These are phyloP conservation scores for Blastobotrys petasosporus DNA, from an alignment of 1,139 yeast species.

Conservation along the genomic window DNA sequence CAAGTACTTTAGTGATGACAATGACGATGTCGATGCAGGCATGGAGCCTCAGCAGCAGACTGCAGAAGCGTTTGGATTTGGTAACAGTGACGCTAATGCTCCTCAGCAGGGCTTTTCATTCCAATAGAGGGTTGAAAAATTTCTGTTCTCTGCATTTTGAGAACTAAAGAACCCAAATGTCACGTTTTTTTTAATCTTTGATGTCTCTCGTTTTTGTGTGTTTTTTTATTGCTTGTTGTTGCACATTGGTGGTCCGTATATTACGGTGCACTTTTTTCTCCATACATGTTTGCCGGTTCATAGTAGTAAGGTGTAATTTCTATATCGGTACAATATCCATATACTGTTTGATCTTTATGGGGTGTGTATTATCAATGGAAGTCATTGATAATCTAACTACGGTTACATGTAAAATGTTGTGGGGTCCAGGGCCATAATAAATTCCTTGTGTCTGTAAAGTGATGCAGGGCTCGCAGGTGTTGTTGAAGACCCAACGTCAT, in stretches of 20 bases:
- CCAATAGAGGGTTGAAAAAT: not conserved
- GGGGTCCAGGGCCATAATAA: too few relatives aligned
- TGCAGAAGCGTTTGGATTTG: slow-evolving; percentile 86
- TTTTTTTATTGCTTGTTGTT: not conserved
- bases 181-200: not conserved
- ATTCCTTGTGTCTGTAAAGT: too few relatives aligned
- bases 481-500: too few relatives aligned
- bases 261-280: not conserved
- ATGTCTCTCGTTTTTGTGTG: not conserved
- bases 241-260: not conserved
- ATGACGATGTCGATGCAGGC: slow-evolving; percentile 67
- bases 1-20: slow-evolving; percentile 84
- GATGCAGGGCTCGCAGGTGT: too few relatives aligned
- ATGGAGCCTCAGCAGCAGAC: slow-evolving; percentile 64
- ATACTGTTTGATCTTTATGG: too few relatives aligned
- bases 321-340: too few relatives aligned
- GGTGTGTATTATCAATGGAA: too few relatives aligned
- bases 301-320: too few relatives aligned
- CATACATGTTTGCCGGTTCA: not conserved
- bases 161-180: not conserved
- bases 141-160: not conserved
- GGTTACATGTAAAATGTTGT: too few relatives aligned
- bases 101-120: slow-evolving; percentile 16
- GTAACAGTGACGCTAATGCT: slow-evolving; percentile 38
- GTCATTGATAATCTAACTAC: too few relatives aligned